Evolutionary conservation across 2,329 filamentous ascomycete species (phyloP).

Genomic region (Epichloe glyceriae): DNA sequence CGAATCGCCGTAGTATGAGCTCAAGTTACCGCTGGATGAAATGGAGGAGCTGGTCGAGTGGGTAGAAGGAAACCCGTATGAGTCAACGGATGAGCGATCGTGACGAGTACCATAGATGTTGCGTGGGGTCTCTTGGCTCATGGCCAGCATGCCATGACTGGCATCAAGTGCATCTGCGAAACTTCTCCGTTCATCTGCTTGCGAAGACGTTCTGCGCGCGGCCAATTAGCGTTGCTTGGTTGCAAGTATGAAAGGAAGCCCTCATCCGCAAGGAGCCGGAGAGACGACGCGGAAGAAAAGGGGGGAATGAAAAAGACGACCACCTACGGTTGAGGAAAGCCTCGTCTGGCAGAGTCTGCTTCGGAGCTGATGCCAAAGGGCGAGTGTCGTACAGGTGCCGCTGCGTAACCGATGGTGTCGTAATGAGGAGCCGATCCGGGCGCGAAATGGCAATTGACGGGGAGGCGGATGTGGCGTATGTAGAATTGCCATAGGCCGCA

Average conservation of each 20-base stretch:
- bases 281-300: no score
- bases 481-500: constrained; percentile 57
- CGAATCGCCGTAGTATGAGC: constrained; percentile 73
- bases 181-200: constrained; percentile 46
- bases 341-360: constrained; percentile 48
- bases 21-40: constrained; percentile 69
- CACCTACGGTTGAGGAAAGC: constrained; percentile 70
- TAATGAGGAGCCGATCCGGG: constrained; percentile 55
- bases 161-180: constrained; percentile 87
- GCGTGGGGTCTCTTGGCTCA: constrained; percentile 88
- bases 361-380: constrained; percentile 44
- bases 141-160: constrained; percentile 84
- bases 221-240: not conserved
- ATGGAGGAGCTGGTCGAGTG: constrained; percentile 84
- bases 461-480: constrained; percentile 54
- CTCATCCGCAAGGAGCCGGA: not conserved
- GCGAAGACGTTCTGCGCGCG: constrained; percentile 29
- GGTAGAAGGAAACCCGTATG: constrained; percentile 79
- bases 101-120: constrained; percentile 70
- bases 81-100: constrained; percentile 63
- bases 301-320: not conserved
- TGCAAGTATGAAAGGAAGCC: no score
- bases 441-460: constrained; percentile 54
- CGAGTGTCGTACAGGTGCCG: constrained; percentile 45
- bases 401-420: constrained; percentile 63